These are phyloP conservation scores for Candida glucosophila DNA, from an alignment of 1,139 yeast genomes.

Conservation along the genomic window DNA sequence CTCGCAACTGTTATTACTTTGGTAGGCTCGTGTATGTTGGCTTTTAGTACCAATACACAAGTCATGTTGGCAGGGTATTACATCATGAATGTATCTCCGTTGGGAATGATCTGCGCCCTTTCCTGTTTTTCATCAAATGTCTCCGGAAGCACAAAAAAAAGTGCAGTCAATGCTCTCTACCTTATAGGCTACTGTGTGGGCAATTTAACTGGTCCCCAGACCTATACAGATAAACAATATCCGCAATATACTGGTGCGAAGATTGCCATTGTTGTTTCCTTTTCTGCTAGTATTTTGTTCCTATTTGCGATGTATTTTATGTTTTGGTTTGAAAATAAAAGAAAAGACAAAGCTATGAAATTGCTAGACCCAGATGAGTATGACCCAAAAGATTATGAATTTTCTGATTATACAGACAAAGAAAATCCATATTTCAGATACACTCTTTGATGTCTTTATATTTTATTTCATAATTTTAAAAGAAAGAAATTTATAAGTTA, in stretches of 20 bases:
- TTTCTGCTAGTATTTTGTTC: too few relatives aligned
- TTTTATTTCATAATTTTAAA: too few relatives aligned
- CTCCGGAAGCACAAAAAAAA: conserved; percentile 65
- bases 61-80: conserved; percentile 26
- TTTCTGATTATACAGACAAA: conserved; percentile 55
- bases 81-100: conserved; percentile 15
- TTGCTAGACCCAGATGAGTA: conserved; percentile 2
- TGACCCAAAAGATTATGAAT: conserved; percentile 39
- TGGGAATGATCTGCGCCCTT: conserved; percentile 40
- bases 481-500: too few relatives aligned
- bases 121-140: conserved; percentile 49
- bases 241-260: conserved; percentile 45
- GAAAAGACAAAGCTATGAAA: conserved; percentile 3
- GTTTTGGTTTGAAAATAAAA: conserved; percentile 2
- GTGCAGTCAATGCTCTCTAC: conserved; percentile 49
- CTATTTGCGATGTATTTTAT: conserved; percentile 4
- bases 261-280: conserved; percentile 26
- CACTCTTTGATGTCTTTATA: conserved; percentile 1
- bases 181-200: conserved; percentile 62
- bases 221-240: conserved; percentile 44
- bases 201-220: conserved; percentile 65
- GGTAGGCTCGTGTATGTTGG: conserved; percentile 39
- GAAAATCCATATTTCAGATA: conserved; percentile 62
- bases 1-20: conserved; percentile 27
- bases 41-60: conserved; percentile 29